These are phyloP conservation scores for Trichoderma cornu-damae DNA, from an alignment of 2,329 filamentous ascomycete genomes.

Conservation along the genomic window DNA sequence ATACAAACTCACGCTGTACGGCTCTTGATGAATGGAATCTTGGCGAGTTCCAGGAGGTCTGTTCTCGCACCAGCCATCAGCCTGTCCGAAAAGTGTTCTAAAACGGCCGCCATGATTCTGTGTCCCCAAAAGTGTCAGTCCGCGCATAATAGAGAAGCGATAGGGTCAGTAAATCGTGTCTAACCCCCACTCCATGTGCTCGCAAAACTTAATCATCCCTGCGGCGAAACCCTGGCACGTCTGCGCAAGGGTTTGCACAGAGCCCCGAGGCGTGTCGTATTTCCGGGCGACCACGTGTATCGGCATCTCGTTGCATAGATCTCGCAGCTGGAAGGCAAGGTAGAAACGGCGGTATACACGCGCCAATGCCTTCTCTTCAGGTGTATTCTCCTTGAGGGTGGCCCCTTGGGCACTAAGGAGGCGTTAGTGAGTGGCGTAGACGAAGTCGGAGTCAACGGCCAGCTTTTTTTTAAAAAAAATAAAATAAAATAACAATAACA, in stretches of 20 bases:
- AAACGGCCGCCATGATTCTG: conserved; percentile 62
- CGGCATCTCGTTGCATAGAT: conserved; percentile 71
- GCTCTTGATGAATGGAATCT: conserved; percentile 71
- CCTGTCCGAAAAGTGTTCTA: conserved; percentile 71
- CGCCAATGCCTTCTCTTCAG: conserved; percentile 54
- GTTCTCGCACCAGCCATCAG: conserved; percentile 66
- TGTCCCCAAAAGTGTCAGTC: conserved; percentile 18
- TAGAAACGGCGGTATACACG: conserved; percentile 69
- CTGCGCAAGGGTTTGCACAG: conserved; percentile 66
- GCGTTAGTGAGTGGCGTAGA: not conserved
- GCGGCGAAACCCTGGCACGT: conserved; percentile 74
- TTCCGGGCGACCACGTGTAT: conserved; percentile 64
- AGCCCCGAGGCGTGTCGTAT: conserved; percentile 64
- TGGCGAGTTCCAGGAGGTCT: conserved; percentile 64
- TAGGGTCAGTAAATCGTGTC: not conserved
- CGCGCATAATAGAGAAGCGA: not conserved
- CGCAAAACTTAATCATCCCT: conserved; percentile 74
- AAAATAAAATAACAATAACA: too few relatives aligned
- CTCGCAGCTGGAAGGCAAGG: conserved; percentile 69
- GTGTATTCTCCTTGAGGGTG: conserved; percentile 56
- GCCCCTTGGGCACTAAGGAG: conserved; percentile 59
- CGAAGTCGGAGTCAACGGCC: too few relatives aligned
- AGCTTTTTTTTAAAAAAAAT: too few relatives aligned
- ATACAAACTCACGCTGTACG: conserved; percentile 54
- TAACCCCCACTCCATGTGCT: conserved; percentile 68